phyloP scores from a whole-genome alignment of 768 basidiomycete genomes.

The Podaxis mareebaensis region DNA sequence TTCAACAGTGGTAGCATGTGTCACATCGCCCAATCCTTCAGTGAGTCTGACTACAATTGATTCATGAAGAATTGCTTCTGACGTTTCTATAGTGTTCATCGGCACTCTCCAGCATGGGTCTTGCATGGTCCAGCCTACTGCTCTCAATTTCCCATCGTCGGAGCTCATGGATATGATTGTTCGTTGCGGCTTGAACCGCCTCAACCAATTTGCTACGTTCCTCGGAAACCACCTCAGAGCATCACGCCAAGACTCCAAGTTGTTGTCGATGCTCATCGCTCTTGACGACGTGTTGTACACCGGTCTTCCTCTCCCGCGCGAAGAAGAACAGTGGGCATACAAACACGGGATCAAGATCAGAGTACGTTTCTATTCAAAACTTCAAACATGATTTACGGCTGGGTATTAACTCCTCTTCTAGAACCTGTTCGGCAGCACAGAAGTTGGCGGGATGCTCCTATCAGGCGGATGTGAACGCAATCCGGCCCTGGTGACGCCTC shows the following conservation, averaged over 20 bases:
- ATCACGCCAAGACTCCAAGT: slow-evolving; percentile 58
- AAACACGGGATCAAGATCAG: slow-evolving; percentile 62
- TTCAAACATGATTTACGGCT: slow-evolving; percentile 16
- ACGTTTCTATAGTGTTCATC: slow-evolving; percentile 56
- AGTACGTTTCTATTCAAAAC: slow-evolving; percentile 40
- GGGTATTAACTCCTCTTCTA: slow-evolving; percentile 32
- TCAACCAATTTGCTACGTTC: slow-evolving; percentile 76
- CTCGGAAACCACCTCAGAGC: slow-evolving; percentile 62
- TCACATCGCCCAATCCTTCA: slow-evolving; percentile 77
- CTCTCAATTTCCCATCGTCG: slow-evolving; percentile 60
- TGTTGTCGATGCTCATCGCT: slow-evolving; percentile 54
- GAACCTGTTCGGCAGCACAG: slow-evolving; percentile 84
- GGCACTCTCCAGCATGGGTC: slow-evolving; percentile 71
- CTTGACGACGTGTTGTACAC: slow-evolving; percentile 68
- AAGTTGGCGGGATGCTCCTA: slow-evolving; percentile 72
- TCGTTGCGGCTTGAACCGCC: slow-evolving; percentile 66
- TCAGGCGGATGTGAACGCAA: slow-evolving; percentile 57
- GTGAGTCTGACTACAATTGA: slow-evolving; percentile 43
- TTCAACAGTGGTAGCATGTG: slow-evolving; percentile 76
- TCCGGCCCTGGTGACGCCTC: slow-evolving; percentile 51
- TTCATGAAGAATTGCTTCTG: slow-evolving; percentile 24
- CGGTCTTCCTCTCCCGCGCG: slow-evolving; percentile 62
- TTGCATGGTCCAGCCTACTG: slow-evolving; percentile 72
- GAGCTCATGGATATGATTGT: slow-evolving; percentile 75
- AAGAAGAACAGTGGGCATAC: slow-evolving; percentile 74